phyloP scores from a whole-genome alignment of 2,329 filamentous ascomycete species.

The Colletotrichum tofieldiae region DNA sequence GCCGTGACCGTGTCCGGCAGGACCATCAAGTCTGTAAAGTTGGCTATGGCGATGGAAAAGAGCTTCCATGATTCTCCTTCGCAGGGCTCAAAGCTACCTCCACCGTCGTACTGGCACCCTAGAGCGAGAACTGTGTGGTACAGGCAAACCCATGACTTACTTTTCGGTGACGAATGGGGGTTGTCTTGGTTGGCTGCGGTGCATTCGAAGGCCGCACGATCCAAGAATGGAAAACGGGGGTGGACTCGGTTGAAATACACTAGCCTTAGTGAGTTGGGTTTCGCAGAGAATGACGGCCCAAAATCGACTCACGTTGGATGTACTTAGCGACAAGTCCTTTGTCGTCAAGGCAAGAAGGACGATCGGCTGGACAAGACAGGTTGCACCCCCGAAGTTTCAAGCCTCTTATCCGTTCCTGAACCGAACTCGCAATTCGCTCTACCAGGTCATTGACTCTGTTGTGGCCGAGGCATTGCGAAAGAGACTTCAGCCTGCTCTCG shows the following conservation, averaged over 20 bases:
- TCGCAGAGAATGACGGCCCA: neutral
- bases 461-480: constrained; percentile 49
- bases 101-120: constrained; percentile 52
- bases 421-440: constrained; percentile 47
- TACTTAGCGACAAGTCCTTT: constrained; percentile 26
- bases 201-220: constrained; percentile 42
- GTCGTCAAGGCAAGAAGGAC: constrained; percentile 25
- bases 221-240: constrained; percentile 56
- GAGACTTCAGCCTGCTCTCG: constrained; percentile 50
- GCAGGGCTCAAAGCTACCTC: constrained; percentile 42
- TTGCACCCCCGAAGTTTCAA: neutral
- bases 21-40: constrained; percentile 53
- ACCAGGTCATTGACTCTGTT: constrained; percentile 49
- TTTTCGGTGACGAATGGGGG: neutral
- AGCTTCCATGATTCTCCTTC: constrained; percentile 44
- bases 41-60: constrained; percentile 44
- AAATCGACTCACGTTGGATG: constrained; percentile 23
- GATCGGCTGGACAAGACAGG: neutral
- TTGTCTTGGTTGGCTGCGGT: constrained; percentile 27
- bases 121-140: constrained; percentile 53
- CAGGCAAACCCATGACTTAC: constrained; percentile 51
- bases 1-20: constrained; percentile 51
- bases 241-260: constrained; percentile 56
- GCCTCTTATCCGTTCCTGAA: constrained; percentile 40
- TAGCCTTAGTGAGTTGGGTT: constrained; percentile 36